phyloP scores from a whole-genome alignment of 345 rosid genomes.

The Brassica rapa region DNA sequence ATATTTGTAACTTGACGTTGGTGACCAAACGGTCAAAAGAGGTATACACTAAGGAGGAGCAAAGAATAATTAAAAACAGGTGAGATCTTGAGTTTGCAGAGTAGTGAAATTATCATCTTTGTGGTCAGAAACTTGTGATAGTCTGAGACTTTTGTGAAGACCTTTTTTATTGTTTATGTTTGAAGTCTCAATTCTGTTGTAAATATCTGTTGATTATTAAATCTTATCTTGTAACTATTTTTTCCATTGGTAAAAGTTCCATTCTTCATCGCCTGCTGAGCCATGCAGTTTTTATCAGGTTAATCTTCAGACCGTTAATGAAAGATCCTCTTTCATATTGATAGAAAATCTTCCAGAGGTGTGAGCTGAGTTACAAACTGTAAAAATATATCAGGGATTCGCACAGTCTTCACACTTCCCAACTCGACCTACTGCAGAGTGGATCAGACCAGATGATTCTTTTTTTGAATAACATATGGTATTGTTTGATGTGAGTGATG shows the following conservation, averaged over 20 bases:
- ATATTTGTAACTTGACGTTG: not conserved
- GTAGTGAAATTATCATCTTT: slow-evolving; percentile 22
- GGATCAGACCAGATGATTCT: slow-evolving; percentile 60
- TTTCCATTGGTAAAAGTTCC: not conserved
- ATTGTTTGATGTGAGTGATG: too few relatives aligned
- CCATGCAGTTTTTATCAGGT: not conserved
- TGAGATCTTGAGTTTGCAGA: slow-evolving; percentile 24
- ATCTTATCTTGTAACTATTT: slow-evolving; percentile 22
- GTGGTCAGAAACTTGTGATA: slow-evolving; percentile 26
- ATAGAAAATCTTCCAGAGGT: too few relatives aligned
- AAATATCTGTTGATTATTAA: slow-evolving; percentile 20
- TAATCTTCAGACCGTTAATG: too few relatives aligned
- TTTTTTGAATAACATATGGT: slow-evolving; percentile 45
- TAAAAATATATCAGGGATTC: too few relatives aligned
- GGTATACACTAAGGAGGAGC: slow-evolving; percentile 21
- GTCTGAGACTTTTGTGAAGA: slow-evolving; percentile 14
- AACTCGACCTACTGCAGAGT: slow-evolving; percentile 47
- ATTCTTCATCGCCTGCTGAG: not conserved
- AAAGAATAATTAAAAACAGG: not conserved
- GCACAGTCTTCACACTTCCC: too few relatives aligned
- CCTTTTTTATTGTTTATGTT: not conserved
- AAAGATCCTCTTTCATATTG: too few relatives aligned
- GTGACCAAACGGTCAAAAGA: slow-evolving; percentile 20
- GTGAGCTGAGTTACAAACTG: too few relatives aligned
- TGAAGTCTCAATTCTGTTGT: slow-evolving; percentile 34